Percentiles rank a stretch among this genome's conserved stretches.
phyloP scores from a whole-genome alignment of 1,139 yeast genomes.

The Insectozyma bohioensis region DNA sequence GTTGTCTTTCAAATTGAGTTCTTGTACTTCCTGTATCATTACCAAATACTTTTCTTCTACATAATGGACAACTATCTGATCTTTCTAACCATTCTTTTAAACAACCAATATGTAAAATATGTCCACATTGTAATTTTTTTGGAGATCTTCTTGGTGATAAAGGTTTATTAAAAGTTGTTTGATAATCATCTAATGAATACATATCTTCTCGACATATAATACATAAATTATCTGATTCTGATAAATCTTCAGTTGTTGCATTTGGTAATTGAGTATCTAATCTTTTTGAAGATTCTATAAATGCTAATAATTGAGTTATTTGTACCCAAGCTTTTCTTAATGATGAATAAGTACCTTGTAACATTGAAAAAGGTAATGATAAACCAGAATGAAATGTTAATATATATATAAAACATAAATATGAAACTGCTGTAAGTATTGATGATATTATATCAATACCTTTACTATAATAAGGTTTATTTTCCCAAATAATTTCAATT shows the following conservation, averaged over 20 bases:
- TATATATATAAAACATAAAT: conserved; percentile 35
- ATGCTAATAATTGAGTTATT: conserved; percentile 50
- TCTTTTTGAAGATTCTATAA: conserved; percentile 61
- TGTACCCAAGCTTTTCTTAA: conserved; percentile 49
- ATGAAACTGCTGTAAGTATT: conserved; percentile 37
- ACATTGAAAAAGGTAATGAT: conserved; percentile 63
- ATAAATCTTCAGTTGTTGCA: conserved; percentile 62
- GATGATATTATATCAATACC: conserved; percentile 54
- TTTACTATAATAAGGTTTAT: conserved; percentile 61
- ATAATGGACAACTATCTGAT: conserved; percentile 89
- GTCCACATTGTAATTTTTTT: conserved; percentile 79
- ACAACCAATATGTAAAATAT: conserved; percentile 87
- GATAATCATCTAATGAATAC: conserved; percentile 42
- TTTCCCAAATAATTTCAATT: conserved; percentile 68
- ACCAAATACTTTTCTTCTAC: conserved; percentile 68
- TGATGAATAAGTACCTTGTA: conserved; percentile 66
- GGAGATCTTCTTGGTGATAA: conserved; percentile 54
- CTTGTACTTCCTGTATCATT: conserved; percentile 7
- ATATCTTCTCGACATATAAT: conserved; percentile 86
- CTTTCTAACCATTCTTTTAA: conserved; percentile 91
- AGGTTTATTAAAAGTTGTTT: conserved; percentile 20
- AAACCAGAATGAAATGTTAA: conserved; percentile 50
- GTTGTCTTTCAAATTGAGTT: conserved; percentile 1
- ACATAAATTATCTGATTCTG: conserved; percentile 61
- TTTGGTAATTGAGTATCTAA: conserved; percentile 64